These are phyloP conservation scores for Coemansia sp. DNA, from an alignment of 192 early-diverging fungal species.

Conservation along the genomic window DNA sequence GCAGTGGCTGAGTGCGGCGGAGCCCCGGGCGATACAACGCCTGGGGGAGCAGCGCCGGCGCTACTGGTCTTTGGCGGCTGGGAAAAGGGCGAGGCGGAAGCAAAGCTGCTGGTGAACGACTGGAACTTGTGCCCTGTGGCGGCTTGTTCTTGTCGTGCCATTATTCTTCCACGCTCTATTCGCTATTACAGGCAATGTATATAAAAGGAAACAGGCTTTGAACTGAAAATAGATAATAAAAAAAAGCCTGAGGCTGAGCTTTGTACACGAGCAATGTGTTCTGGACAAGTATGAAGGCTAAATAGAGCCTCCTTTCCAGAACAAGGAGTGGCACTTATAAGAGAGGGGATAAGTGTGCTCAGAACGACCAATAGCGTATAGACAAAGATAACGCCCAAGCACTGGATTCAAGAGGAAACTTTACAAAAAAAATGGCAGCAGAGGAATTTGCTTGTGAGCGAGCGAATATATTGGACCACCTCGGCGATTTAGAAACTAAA, in stretches of 20 bases:
- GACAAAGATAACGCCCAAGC: not conserved
- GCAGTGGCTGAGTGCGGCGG: slow-evolving; percentile 2
- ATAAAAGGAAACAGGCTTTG: not conserved
- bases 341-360: not conserved
- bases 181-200: not conserved
- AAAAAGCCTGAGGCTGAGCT: no score
- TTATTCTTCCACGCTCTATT: not conserved
- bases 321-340: not conserved
- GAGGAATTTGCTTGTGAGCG: not conserved
- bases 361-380: not conserved
- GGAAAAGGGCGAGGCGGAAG: slow-evolving; percentile 37
- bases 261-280: no score
- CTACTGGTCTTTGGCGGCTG: slow-evolving; percentile 33
- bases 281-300: no score
- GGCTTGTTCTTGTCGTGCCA: slow-evolving; percentile 42
- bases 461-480: not conserved
- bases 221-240: no score
- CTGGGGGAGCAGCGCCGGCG: not conserved
- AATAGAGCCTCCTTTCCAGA: no score
- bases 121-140: slow-evolving; percentile 32
- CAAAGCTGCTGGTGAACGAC: slow-evolving; percentile 25
- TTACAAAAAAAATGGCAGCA: not conserved
- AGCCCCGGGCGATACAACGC: slow-evolving; percentile 3
- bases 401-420: not conserved
- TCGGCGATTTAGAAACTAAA: not conserved